Evolutionary conservation across 352 stramenopile species (phyloP), one percentile per base, ranked within the genome.

Genomic region (Phytophthora melonis): DNA sequence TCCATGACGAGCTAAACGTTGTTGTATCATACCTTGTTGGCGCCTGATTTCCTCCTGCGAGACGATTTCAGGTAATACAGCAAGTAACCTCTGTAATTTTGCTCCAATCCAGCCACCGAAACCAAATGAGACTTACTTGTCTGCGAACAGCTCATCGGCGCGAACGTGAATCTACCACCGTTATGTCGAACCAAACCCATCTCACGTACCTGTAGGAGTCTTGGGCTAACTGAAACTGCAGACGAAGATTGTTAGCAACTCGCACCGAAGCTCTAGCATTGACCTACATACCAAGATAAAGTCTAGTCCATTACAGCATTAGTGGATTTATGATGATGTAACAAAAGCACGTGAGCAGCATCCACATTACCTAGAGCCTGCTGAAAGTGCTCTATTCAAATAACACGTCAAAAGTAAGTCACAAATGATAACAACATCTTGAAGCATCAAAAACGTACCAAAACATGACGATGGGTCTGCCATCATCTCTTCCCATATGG

Each of bases 401-500:
- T 25, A 63, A 45, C 18, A 68, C 3, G 47, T 11, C 4, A 72
- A 57, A 14, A 68, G 56, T 69, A 21, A 67, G 47, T 58, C 21
- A 61, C 32, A n/a, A 66, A 60, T 1, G 18, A 14, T n/a, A 45
- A 18, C 5, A 2, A 18, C 5, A 8, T 52, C 36, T 27, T 16
- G 27, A 5, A 55, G 9, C 7, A 63, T 32, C 25, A 10, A 56
- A 14, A 60, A n/a, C 70, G 18, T 79, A 95, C 89, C 81, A 34
- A 96, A 93, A 57, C 89, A 96, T 4, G 83, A 82, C 19, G 88
- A 89, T 3, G 89, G 89, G 75, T 96, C 87, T 25, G 89, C 89
- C 60, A 96, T 88, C 89, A 96, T 96, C 65, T 95, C 89, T 81
- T 96, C 88, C 89, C 89, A 96, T 56, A 96, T 93, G 8, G 86